phyloP scores from a whole-genome alignment of 371 early-diverging fungal species.

The Mortierella sp. region DNA sequence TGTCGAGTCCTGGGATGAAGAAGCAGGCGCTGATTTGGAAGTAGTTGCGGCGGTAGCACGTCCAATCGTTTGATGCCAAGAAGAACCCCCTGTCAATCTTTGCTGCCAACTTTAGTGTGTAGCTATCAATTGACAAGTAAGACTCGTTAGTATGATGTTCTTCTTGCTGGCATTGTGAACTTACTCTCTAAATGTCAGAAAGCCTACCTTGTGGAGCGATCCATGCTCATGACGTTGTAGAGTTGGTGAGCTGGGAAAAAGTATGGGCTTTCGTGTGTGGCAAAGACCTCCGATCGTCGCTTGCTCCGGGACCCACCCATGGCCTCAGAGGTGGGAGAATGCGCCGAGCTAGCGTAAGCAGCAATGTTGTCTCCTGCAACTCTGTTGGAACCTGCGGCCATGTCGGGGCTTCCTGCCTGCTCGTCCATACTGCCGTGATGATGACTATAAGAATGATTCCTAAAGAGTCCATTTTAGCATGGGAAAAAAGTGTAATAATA shows the following conservation, averaged over 20 bases:
- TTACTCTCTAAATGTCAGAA: not conserved
- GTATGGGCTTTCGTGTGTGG: conserved; percentile 65
- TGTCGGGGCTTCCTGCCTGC: conserved; percentile 30
- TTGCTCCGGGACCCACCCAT: conserved; percentile 18
- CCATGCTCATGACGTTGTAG: conserved; percentile 73
- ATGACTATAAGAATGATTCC: conserved; percentile 36
- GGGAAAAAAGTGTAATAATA: not conserved
- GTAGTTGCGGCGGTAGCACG: conserved; percentile 96
- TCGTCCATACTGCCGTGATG: conserved; percentile 45
- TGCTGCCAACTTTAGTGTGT: conserved; percentile 67
- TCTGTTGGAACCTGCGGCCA: conserved; percentile 26
- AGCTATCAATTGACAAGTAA: conserved; percentile 18
- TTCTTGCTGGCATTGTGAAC: not conserved
- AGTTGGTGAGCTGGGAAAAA: conserved; percentile 76
- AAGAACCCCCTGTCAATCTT: conserved; percentile 89
- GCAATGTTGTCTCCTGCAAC: conserved; percentile 12
- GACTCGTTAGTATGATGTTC: not conserved
- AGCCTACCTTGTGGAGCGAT: conserved; percentile 71
- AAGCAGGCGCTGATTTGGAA: conserved; percentile 91
- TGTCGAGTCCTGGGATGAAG: conserved; percentile 65
- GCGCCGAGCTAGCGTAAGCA: conserved; percentile 34
- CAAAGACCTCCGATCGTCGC: conserved; percentile 50
- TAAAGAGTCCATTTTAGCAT: not conserved
- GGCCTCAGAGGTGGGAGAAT: conserved; percentile 27
- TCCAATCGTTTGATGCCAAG: conserved; percentile 89